A percentile compares a stretch with the other conserved stretches of the same genome.
Evolutionary conservation across 192 early-diverging fungal genomes (phyloP).

Genomic region (Podila epigama): DNA sequence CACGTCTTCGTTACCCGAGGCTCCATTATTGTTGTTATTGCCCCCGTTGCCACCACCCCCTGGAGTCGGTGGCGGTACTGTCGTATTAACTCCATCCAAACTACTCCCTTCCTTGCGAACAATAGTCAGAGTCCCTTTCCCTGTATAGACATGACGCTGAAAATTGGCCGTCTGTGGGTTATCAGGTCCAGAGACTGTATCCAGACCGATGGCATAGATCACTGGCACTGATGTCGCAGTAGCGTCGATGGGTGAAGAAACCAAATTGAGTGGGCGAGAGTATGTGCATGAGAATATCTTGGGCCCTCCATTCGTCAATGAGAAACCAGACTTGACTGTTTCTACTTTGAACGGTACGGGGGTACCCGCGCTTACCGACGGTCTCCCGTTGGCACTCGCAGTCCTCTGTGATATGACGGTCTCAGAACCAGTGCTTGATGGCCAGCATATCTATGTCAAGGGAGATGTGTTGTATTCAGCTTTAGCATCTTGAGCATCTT

Average conservation of each 20-base stretch:
- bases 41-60: background rate
- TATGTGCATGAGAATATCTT: slow-evolving; percentile 27
- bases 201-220: slow-evolving; percentile 25
- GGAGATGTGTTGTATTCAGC: too few relatives aligned
- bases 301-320: background rate
- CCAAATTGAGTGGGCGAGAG: slow-evolving; percentile 19
- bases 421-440: background rate
- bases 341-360: slow-evolving; percentile 11
- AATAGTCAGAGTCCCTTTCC: slow-evolving; percentile 15
- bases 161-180: slow-evolving; percentile 23
- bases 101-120: slow-evolving; percentile 9
- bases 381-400: slow-evolving; percentile 12
- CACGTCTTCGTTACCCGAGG: background rate
- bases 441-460: slow-evolving; percentile 32
- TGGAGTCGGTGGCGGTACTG: background rate
- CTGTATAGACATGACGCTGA: slow-evolving; percentile 10
- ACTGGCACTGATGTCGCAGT: slow-evolving; percentile 12
- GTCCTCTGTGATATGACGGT: slow-evolving; percentile 27
- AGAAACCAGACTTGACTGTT: slow-evolving; percentile 12
- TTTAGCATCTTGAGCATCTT: too few relatives aligned
- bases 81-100: background rate
- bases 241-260: slow-evolving; percentile 6
- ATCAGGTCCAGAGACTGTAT: background rate
- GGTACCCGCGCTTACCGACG: background rate
- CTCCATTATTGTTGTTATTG: background rate